These are phyloP conservation scores for Emmonsia crescens DNA, from an alignment of 2,329 filamentous ascomycete genomes.

Conservation along the genomic window DNA sequence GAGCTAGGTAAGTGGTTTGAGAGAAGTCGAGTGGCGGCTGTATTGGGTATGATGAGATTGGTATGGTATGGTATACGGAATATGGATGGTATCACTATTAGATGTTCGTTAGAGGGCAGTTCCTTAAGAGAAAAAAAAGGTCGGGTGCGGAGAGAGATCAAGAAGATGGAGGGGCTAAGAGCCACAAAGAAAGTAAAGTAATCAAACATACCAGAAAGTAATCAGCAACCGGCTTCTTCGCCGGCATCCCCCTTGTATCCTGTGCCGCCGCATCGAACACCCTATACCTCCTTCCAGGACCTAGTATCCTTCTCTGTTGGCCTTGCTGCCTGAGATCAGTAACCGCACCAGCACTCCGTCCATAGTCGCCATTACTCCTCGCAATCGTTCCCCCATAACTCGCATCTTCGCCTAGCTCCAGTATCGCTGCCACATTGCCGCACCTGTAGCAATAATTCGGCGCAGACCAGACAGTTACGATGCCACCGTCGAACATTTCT, in stretches of 20 bases:
- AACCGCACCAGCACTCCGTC: slow-evolving; percentile 32
- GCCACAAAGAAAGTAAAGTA: neutral
- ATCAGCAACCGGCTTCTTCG: slow-evolving; percentile 94
- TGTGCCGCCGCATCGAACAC: slow-evolving; percentile 96
- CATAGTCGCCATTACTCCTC: slow-evolving; percentile 45
- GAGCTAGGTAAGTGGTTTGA: neutral
- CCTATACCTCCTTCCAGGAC: slow-evolving; percentile 79
- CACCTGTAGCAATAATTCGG: slow-evolving; percentile 96
- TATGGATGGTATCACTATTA: neutral
- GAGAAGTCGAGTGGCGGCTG: neutral
- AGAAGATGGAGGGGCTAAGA: neutral
- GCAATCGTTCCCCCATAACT: slow-evolving; percentile 61
- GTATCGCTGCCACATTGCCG: slow-evolving; percentile 87
- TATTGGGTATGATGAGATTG: neutral
- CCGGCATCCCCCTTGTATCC: slow-evolving; percentile 92
- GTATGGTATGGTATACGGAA: neutral
- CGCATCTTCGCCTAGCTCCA: slow-evolving; percentile 83
- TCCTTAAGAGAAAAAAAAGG: neutral
- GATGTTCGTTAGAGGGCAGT: neutral
- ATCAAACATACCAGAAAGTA: slow-evolving; percentile 60
- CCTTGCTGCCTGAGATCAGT: slow-evolving; percentile 39
- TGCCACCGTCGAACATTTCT: slow-evolving; percentile 93
- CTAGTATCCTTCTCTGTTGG: slow-evolving; percentile 39
- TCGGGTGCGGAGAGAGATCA: neutral
- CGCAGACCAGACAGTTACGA: slow-evolving; percentile 97